Evolutionary conservation across 345 rosid genomes (phyloP), one percentile per base, ranked within the genome.

Genomic region (Noccaea bulbosa): DNA sequence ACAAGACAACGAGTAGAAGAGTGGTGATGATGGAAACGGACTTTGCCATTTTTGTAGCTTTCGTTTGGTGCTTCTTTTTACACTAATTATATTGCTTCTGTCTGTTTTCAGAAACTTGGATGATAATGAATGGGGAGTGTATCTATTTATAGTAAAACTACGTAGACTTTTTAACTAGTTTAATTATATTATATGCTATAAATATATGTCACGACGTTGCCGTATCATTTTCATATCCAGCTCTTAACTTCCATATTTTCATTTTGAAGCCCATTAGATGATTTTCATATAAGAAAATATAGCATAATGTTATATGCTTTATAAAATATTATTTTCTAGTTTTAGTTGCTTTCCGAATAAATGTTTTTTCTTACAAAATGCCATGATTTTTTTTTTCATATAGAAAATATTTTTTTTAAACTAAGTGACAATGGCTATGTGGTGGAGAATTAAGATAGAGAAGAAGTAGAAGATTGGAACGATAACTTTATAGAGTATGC

Each of bases 1-100:
- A 27, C 12, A 70, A 49, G 67, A 70, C 47, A 22, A 69, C 66
- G 20, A 69, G 40, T 41, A 70, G 16, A 38, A 70, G 58, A 70
- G 48, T 48, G 39, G 50, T 15, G 66, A 59, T 27, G 49, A 70
- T 70, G 65, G 57, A 69, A 6, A 70, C 3, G 34, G 17, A 24
- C 65, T 58, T 70, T 38, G 74, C 74, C 74, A 48, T 59, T 58
- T 58, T 30, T 11, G 33, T 47, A 14, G 49, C 40, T 58, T 37
- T 55, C 12, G 35, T 9, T 43, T 54, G 1, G 15, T 33, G 30
- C 5, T 54, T 40, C 46, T 43, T 17, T 20, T 22, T 39, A 40
- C 40, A 32, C 54, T 52, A 15, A 50, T 10, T 12, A 5, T n/a
- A 16, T 53, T 67, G 12, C 5, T 67, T 53, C 8, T 48, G 24